phyloP scores from a whole-genome alignment of 2,329 filamentous ascomycete species.

The Bertia moriformis region DNA sequence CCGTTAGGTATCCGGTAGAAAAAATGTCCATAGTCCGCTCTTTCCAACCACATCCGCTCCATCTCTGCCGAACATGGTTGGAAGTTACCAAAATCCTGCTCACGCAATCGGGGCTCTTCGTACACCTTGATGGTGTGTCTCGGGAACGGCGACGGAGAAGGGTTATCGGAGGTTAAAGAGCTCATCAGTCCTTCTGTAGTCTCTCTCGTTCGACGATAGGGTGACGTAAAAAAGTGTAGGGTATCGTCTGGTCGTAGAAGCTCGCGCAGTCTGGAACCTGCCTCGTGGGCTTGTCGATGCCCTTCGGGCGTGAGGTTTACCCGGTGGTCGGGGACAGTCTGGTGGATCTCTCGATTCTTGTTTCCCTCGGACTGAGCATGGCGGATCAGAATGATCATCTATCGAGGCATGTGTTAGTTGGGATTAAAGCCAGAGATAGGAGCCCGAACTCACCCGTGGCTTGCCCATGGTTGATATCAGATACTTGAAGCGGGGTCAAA shows the following conservation, averaged over 20 bases:
- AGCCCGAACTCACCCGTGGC: background rate
- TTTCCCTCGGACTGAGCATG: constrained; percentile 77
- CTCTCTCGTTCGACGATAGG: constrained; percentile 86
- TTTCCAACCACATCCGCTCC: constrained; percentile 97
- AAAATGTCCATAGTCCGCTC: constrained; percentile 97
- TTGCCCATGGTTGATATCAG: constrained; percentile 1
- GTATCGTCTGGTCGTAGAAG: constrained; percentile 82
- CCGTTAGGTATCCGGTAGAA: constrained; percentile 97
- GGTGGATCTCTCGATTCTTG: constrained; percentile 95
- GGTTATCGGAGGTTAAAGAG: constrained; percentile 57
- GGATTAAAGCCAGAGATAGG: too few relatives aligned
- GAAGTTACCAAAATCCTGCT: constrained; percentile 99
- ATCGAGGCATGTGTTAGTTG: constrained; percentile 29
- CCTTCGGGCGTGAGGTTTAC: constrained; percentile 86
- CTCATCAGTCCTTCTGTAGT: constrained; percentile 88
- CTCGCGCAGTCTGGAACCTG: constrained; percentile 65
- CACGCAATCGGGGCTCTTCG: constrained; percentile 82
- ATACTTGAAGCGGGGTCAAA: too few relatives aligned
- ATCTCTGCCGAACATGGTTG: constrained; percentile 92
- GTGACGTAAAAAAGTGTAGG: constrained; percentile 92
- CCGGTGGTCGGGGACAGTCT: constrained; percentile 85
- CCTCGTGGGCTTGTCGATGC: constrained; percentile 62
- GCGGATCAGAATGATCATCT: constrained; percentile 43
- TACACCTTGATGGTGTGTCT: constrained; percentile 83
- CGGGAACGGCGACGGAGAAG: constrained; percentile 61